Base-by-base conservation (phyloP, 106 monocot species). In the Triglochin maritima region DNA sequence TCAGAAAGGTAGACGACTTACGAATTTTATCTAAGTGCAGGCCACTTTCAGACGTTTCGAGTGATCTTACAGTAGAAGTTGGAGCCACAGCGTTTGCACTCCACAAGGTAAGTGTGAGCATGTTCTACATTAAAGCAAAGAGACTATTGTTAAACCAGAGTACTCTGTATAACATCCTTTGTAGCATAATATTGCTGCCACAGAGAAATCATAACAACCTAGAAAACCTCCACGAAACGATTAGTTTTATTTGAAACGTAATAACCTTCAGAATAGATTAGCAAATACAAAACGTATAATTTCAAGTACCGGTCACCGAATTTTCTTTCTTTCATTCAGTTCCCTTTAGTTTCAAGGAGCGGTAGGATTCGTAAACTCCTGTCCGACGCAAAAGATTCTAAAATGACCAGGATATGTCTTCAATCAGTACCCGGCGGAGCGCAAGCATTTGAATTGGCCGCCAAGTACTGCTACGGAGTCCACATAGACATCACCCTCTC, bases 31-130 rank as follows among this genome's bases (percentile, higher is more conserved):
- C 52, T 9, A 11, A 41, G 12, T 71, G 43, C 77, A 94, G 94
- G 89, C 82, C 83, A 4, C 80, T 77, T 46, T 77, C 89, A 49
- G 89, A 94, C 74, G 86, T 89, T 56, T 78, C 89, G 7, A 86
- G 94, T 75, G 89, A 94, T 75, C 89, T 89, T 72, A 86, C 78
- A 12, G 84, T 94, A 10, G 89, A 94, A 78, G 83, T 94, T 14
- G 94, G 94, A 17, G 75, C 79, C 42, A 60, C 79, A 46, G 85
- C 60, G 71, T 94, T 94, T 57, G 76, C 86, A 41, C 94, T 94
- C 48, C 94, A 94, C 68, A 94, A 94, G 89, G 89, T 89, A 67
- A 78, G 50, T 29, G 29, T 29, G 29, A 29, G 29, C 29, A 29
- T 29, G 29, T 29, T 29, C 29, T 29, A 29, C 29, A 29, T 29